Base-by-base conservation (phyloP, 345 rosid genomes). In the Sisymbrium altissimum region DNA sequence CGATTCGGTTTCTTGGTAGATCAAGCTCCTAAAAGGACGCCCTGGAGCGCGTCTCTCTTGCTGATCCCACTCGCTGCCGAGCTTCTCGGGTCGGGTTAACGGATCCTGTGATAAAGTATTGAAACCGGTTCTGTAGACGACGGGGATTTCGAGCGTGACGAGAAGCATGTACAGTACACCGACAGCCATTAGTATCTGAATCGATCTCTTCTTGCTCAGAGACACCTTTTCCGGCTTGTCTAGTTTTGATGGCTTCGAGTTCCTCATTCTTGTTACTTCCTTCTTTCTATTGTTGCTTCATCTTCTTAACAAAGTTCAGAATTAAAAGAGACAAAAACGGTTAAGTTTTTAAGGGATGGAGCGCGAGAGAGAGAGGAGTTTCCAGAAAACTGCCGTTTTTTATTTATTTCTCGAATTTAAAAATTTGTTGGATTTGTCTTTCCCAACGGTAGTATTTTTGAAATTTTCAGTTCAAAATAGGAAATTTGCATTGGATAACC, bases 91-190 rank as follows among this genome's bases (percentile, higher is more conserved):
- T 48, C 83, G 84, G 50, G 83, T 32, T 7, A 83, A 36, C 49
- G 80, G 60, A 18, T 84, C 91, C 19, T 68, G 83, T 8, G 87
- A 74, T n/a, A 85, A 55, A 4, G 84, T 64, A 50, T 70, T 55
- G 64, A 81, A 40, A 8, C 81, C 79, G 43, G 83, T 59, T 12
- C 52, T 73, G 72, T 78, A 88, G 5, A 88, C 83, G 62, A 81
- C 65, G 5, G 97, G 93, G 65, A 90, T 84, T 73, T 90, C 89
- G 9, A 90, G 59, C 15, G 87, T 84, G 54, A 88, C 79, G 14
- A 86, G 61, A 40, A 86, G 53, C 13, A 84, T n/a, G 58, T 86
- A 90, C 55, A 86, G 41, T 54, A 85, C 7, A 38, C 80, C 90
- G 0, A 84, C 50, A 30, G 57, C 78, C 40, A 86, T 82, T 75